These are phyloP conservation scores for Wilcoxina mikolae DNA, from an alignment of 495 filamentous ascomycete genomes.

Conservation along the genomic window DNA sequence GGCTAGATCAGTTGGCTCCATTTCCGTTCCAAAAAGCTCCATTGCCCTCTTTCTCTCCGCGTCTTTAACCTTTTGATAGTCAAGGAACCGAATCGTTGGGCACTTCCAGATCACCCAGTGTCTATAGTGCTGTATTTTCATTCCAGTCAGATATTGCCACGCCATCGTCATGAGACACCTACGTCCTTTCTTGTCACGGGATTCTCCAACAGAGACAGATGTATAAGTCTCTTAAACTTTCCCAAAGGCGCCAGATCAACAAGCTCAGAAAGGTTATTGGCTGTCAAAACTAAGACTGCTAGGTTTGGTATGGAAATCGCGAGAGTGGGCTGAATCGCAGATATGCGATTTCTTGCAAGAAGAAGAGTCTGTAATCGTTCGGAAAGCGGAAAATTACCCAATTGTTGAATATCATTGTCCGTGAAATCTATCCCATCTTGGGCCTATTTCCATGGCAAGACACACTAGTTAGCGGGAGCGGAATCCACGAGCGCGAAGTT, in stretches of 20 bases:
- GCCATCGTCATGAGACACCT: constrained; percentile 22
- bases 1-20: constrained; percentile 66
- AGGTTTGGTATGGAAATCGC: constrained; percentile 63
- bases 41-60: constrained; percentile 58
- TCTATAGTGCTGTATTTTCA: constrained; percentile 58
- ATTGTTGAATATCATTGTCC: constrained; percentile 83
- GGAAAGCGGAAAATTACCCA: constrained; percentile 88
- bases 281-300: constrained; percentile 58
- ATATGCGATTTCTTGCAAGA: constrained; percentile 75
- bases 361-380: constrained; percentile 76
- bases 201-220: constrained; percentile 71
- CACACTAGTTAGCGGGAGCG: neutral
- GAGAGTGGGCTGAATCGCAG: constrained; percentile 59
- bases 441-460: constrained; percentile 31
- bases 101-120: constrained; percentile 81
- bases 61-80: constrained; percentile 82
- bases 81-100: constrained; percentile 74
- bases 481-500: constrained; percentile 7
- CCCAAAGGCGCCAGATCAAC: constrained; percentile 76
- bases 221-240: constrained; percentile 53
- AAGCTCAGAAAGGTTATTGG: constrained; percentile 61
- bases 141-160: neutral
- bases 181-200: constrained; percentile 88
- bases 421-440: constrained; percentile 96
- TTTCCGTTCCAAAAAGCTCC: constrained; percentile 65